A percentile compares a stretch with the other conserved stretches of the same genome.
phyloP scores from a whole-genome alignment of 176 grass and related monocot genomes.

The Oryza meyeriana region DNA sequence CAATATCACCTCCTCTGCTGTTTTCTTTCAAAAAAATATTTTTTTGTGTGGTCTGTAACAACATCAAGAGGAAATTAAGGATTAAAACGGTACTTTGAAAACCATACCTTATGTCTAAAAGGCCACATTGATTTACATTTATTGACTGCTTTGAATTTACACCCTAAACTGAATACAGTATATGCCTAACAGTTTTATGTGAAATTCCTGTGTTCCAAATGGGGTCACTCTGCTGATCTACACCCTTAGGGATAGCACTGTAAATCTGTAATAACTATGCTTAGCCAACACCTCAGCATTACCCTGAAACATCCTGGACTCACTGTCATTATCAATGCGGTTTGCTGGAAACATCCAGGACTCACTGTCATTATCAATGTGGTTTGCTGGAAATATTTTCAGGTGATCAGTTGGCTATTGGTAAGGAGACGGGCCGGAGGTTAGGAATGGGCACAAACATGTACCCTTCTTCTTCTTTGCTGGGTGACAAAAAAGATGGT shows the following conservation, averaged over 20 bases:
- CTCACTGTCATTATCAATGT: slow-evolving; percentile 11
- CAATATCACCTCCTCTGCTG: neutral
- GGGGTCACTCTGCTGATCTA: neutral
- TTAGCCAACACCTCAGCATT: neutral
- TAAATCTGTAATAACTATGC: neutral
- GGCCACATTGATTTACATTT: neutral
- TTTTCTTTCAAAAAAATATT: neutral
- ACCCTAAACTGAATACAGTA: neutral
- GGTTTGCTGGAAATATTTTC: slow-evolving; percentile 18
- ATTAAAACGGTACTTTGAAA: neutral
- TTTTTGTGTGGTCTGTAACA: too few relatives aligned
- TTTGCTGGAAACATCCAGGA: too few relatives aligned
- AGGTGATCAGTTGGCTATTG: slow-evolving; percentile 73
- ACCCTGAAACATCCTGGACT: too few relatives aligned
- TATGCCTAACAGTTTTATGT: neutral
- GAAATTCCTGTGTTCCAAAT: neutral
- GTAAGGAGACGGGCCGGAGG: slow-evolving; percentile 61
- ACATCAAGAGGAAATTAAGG: neutral
- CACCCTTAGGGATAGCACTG: neutral
- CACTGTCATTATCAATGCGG: too few relatives aligned
- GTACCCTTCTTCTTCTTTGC: slow-evolving; percentile 61
- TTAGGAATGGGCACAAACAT: slow-evolving; percentile 66
- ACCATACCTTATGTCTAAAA: neutral
- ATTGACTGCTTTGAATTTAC: neutral
- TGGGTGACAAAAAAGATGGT: slow-evolving; percentile 48